A percentile compares a stretch with the other conserved stretches of the same genome.
These are phyloP conservation scores for Salix dunnii DNA, from an alignment of 345 rosid genomes.

Conservation along the genomic window DNA sequence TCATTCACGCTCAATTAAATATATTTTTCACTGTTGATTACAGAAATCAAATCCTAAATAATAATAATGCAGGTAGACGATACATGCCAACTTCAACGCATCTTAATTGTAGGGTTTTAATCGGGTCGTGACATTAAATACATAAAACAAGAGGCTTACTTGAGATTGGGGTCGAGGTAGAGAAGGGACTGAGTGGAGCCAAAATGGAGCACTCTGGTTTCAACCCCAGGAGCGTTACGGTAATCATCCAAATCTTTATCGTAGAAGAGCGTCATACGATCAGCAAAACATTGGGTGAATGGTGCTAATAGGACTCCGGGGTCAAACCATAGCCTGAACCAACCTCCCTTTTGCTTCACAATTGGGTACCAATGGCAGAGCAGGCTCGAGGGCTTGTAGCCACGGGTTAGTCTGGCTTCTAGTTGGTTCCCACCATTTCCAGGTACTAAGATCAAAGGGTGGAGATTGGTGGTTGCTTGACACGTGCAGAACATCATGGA, in stretches of 20 bases:
- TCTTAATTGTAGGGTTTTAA: no score
- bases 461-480: constrained; percentile 40
- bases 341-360: constrained; percentile 47
- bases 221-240: constrained; percentile 67
- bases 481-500: constrained; percentile 34
- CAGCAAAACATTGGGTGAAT: constrained; percentile 65
- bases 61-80: no score
- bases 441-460: constrained; percentile 72
- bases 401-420: constrained; percentile 59
- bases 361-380: constrained; percentile 59
- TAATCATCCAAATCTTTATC: constrained; percentile 60
- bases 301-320: constrained; percentile 57
- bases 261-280: constrained; percentile 70
- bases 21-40: no score
- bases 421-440: constrained; percentile 90
- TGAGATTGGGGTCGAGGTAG: constrained; percentile 61
- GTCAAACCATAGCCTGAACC: constrained; percentile 94
- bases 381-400: constrained; percentile 49
- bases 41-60: no score
- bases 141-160: constrained; percentile 33
- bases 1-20: no score
- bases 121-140: no score
- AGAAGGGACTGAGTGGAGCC: constrained; percentile 76
- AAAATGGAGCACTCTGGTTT: constrained; percentile 57
- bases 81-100: no score